Percentiles rank a stretch among this genome's conserved stretches.
phyloP scores from a whole-genome alignment of 2,329 filamentous ascomycete genomes.

The Cladosporium sp. region DNA sequence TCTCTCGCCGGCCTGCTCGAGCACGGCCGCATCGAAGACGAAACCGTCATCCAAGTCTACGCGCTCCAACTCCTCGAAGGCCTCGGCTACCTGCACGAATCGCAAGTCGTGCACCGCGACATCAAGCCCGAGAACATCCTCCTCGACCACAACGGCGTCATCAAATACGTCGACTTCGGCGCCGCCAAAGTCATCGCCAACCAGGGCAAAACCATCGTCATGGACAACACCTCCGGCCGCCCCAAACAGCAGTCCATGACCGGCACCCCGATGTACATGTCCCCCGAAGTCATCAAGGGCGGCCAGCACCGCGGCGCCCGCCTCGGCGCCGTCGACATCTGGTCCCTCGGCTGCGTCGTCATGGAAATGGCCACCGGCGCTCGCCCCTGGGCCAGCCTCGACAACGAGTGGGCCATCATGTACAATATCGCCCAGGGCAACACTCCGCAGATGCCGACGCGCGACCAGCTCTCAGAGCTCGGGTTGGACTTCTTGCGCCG shows the following conservation, averaged over 20 bases:
- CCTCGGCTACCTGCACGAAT: slow-evolving; percentile 87
- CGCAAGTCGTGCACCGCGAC: slow-evolving; percentile 89
- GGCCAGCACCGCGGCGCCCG: slow-evolving; percentile 71
- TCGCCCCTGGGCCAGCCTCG: slow-evolving; percentile 89
- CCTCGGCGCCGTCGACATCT: slow-evolving; percentile 87
- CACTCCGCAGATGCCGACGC: slow-evolving; percentile 76
- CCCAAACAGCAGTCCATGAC: slow-evolving; percentile 81
- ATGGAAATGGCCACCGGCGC: slow-evolving; percentile 96
- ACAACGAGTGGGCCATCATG: slow-evolving; percentile 99
- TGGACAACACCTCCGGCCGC: slow-evolving; percentile 44
- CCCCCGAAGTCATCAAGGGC: slow-evolving; percentile 95
- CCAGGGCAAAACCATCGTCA: slow-evolving; percentile 81
- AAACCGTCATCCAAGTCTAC: slow-evolving; percentile 96
- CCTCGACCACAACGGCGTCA: slow-evolving; percentile 94
- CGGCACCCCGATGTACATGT: slow-evolving; percentile 99
- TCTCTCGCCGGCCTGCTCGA: slow-evolving; percentile 87
- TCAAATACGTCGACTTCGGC: slow-evolving; percentile 98
- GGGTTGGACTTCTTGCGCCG: slow-evolving; percentile 86
- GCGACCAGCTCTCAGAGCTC: slow-evolving; percentile 78
- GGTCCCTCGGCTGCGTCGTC: slow-evolving; percentile 95
- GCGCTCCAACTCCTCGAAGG: slow-evolving; percentile 91
- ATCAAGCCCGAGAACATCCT: slow-evolving; percentile 98
- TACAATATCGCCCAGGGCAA: slow-evolving; percentile 99
- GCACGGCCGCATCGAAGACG: slow-evolving; percentile 95
- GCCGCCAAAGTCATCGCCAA: slow-evolving; percentile 95